Evolutionary conservation across 257 asterid species (phyloP).

Genomic region (Forsythia suspensa): DNA sequence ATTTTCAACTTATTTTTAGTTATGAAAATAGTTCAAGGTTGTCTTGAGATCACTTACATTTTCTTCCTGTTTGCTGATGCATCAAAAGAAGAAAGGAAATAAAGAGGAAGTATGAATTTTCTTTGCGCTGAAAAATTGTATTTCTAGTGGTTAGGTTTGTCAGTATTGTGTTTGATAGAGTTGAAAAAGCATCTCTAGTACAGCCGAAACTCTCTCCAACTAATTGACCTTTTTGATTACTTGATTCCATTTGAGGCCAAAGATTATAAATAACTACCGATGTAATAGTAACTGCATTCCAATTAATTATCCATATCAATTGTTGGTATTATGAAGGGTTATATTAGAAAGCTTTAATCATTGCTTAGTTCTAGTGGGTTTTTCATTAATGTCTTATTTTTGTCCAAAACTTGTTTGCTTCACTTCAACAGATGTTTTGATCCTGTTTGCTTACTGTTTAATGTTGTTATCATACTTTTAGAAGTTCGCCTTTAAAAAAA

Average conservation of each 20-base stretch:
- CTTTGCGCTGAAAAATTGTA: not conserved
- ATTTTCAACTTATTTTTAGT: no score
- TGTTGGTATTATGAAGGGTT: not conserved
- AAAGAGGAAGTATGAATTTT: not conserved
- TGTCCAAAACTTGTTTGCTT: not conserved
- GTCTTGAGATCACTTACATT: not conserved
- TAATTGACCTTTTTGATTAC: not conserved
- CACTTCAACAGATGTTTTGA: constrained; percentile 8
- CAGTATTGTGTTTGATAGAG: not conserved
- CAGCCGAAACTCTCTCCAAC: not conserved
- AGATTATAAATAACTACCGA: not conserved
- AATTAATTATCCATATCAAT: not conserved
- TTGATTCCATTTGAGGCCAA: not conserved
- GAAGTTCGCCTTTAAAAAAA: constrained; percentile 26
- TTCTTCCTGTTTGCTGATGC: not conserved
- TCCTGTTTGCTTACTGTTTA: not conserved
- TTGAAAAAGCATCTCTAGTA: not conserved
- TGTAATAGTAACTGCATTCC: not conserved
- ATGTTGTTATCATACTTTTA: constrained; percentile 29
- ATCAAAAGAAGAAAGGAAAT: not conserved
- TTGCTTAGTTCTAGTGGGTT: not conserved
- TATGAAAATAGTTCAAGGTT: not conserved
- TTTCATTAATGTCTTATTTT: not conserved
- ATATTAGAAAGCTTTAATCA: not conserved
- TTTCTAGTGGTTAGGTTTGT: not conserved